Percentiles rank a stretch among this genome's conserved stretches.
phyloP scores from a whole-genome alignment of 305 asterid species.

The Rubia peregrina region DNA sequence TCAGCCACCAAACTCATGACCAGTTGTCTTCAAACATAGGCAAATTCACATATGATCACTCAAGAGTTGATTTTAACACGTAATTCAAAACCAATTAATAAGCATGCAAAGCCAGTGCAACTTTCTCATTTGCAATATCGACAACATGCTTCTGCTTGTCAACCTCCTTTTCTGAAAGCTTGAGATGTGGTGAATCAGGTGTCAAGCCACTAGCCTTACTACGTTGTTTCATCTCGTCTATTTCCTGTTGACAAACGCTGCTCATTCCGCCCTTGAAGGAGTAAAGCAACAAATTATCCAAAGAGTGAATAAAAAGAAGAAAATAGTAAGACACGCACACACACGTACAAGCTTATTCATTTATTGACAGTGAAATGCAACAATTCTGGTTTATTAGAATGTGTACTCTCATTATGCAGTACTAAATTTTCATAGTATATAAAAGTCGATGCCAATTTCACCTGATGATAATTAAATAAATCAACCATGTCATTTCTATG shows the following conservation, averaged over 20 bases:
- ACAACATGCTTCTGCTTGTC: conserved; percentile 96
- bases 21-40: too few species aligned
- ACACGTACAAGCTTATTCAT: neutral
- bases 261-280: conserved; percentile 68
- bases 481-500: too few species aligned
- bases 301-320: neutral
- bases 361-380: neutral
- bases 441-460: too few species aligned
- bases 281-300: neutral
- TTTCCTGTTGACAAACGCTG: conserved; percentile 76
- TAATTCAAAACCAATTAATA: conserved; percentile 55
- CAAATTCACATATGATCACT: too few species aligned
- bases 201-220: conserved; percentile 64
- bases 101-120: conserved; percentile 77
- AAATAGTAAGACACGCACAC: neutral
- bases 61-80: too few species aligned
- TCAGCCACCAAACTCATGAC: too few species aligned
- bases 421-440: too few species aligned
- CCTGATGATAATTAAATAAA: too few species aligned
- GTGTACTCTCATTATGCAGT: neutral
- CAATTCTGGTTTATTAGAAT: neutral
- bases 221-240: conserved; percentile 74
- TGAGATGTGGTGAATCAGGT: conserved; percentile 65
- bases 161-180: conserved; percentile 77
- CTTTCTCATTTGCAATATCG: conserved; percentile 96